A percentile compares a stretch with the other conserved stretches of the same genome.
These are phyloP conservation scores for Petasospora fabianii DNA, from an alignment of 1,139 yeast genomes.

Conservation along the genomic window DNA sequence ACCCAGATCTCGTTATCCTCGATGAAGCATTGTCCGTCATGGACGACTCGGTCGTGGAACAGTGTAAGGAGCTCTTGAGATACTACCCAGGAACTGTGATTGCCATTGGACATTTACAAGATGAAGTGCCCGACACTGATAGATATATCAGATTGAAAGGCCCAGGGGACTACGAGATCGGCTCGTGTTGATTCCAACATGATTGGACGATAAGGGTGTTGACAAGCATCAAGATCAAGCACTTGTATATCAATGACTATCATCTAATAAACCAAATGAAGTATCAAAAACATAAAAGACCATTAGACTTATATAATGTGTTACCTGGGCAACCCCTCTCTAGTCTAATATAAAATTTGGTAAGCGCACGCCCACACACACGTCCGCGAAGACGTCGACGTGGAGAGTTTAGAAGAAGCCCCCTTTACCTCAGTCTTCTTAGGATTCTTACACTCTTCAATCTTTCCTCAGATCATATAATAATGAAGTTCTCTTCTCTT, in stretches of 20 bases:
- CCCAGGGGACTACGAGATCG: conserved; percentile 33
- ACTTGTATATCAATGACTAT: no score
- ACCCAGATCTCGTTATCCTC: conserved; percentile 72
- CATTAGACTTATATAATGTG: no score
- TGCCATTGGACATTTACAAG: conserved; percentile 69
- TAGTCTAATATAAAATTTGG: no score
- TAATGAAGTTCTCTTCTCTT: conserved; percentile 10
- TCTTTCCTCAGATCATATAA: background rate
- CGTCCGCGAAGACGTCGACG: conserved; percentile 7
- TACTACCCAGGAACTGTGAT: conserved; percentile 66
- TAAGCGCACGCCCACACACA: background rate
- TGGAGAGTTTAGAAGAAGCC: conserved; percentile 2
- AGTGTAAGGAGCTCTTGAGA: conserved; percentile 64
- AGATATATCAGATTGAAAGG: conserved; percentile 40
- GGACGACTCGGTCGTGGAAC: conserved; percentile 62
- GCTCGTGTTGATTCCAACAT: conserved; percentile 7
- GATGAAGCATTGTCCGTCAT: conserved; percentile 95
- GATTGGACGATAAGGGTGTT: no score
- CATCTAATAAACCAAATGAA: no score
- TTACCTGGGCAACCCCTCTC: no score
- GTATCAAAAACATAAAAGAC: no score
- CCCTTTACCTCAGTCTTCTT: no score
- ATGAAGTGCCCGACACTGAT: conserved; percentile 58
- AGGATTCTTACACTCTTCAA: background rate
- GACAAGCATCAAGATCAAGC: no score